Conservation (phyloP, 2,329 filamentous ascomycete species). For the Tolypocladium album region DNA sequence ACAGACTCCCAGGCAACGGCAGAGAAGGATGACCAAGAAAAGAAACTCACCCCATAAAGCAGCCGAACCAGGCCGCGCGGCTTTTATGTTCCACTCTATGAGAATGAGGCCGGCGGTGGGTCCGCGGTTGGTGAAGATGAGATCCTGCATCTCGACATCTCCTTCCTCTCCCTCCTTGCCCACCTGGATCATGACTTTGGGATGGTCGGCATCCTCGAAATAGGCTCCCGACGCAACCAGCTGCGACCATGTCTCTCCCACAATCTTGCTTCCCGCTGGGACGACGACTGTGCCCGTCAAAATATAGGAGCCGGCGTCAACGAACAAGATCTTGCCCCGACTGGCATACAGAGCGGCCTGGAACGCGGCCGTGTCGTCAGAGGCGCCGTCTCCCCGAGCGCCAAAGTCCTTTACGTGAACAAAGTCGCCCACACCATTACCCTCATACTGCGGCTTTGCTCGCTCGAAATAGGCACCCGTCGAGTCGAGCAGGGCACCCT, state of each 20-base stretch:
- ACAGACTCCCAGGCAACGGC: no score
- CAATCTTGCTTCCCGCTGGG: conserved; percentile 20
- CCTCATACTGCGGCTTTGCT: conserved; percentile 44
- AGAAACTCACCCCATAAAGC: conserved; percentile 32
- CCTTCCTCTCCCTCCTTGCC: conserved; percentile 50
- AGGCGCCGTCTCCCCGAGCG: conserved; percentile 37
- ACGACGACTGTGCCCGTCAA: conserved; percentile 22
- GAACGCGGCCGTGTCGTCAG: conserved; percentile 42
- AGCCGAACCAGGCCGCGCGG: conserved; percentile 2
- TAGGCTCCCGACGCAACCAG: conserved; percentile 11
- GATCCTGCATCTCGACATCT: conserved; percentile 58
- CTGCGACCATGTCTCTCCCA: conserved; percentile 24
- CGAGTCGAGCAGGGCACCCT: no score
- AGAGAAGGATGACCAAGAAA: no score
- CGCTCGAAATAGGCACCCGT: conserved; percentile 28
- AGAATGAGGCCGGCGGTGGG: conserved; percentile 57
- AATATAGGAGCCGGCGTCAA: conserved; percentile 25
- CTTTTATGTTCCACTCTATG: conserved; percentile 50
- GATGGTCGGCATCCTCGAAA: conserved; percentile 17
- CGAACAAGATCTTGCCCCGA: conserved; percentile 27
- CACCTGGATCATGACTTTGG: conserved; percentile 54
- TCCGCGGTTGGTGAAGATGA: conserved; percentile 56
- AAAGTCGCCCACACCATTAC: conserved; percentile 2
- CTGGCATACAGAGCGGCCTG: conserved; percentile 29
- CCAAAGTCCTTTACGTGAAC: conserved; percentile 13